These are phyloP conservation scores for Daphne laureola DNA, from an alignment of 441 rosid genomes.

Conservation along the genomic window DNA sequence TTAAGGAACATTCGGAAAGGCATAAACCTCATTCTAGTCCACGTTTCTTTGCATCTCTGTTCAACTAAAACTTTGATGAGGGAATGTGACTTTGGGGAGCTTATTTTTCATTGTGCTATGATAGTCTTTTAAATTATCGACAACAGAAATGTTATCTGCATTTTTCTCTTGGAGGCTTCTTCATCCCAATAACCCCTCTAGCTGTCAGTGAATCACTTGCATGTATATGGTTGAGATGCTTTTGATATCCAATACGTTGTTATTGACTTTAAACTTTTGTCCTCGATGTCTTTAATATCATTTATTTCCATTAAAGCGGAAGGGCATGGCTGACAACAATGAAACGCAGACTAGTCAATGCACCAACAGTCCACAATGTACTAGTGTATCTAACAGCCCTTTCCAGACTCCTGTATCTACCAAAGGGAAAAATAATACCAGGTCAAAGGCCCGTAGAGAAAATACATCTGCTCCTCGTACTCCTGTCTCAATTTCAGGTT, in stretches of 20 bases:
- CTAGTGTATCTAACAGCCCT: conserved; percentile 38
- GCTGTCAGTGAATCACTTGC: too few species aligned
- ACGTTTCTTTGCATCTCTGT: too few species aligned
- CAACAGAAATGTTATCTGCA: too few species aligned
- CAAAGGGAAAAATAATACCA: conserved; percentile 58
- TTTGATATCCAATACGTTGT: neutral
- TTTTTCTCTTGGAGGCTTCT: too few species aligned
- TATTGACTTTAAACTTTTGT: conserved; percentile 6
- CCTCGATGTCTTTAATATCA: conserved; percentile 11
- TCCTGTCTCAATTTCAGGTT: conserved; percentile 59
- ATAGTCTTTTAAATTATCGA: too few species aligned
- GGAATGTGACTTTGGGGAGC: too few species aligned
- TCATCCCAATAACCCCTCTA: too few species aligned
- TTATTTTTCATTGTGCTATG: too few species aligned
- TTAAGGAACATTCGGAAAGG: too few species aligned
- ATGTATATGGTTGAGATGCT: too few species aligned
- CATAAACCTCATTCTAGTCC: too few species aligned
- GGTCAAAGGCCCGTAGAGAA: conserved; percentile 47
- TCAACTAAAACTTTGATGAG: too few species aligned
- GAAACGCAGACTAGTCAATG: conserved; percentile 33
- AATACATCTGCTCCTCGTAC: conserved; percentile 56
- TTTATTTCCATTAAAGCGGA: conserved; percentile 36
- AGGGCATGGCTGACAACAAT: conserved; percentile 34
- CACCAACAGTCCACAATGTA: conserved; percentile 40
- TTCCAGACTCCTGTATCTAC: conserved; percentile 66